Percentiles rank a stretch among this genome's conserved stretches.
These are phyloP conservation scores for Lactifluus pinguis DNA, from an alignment of 768 basidiomycete genomes.

Conservation along the genomic window DNA sequence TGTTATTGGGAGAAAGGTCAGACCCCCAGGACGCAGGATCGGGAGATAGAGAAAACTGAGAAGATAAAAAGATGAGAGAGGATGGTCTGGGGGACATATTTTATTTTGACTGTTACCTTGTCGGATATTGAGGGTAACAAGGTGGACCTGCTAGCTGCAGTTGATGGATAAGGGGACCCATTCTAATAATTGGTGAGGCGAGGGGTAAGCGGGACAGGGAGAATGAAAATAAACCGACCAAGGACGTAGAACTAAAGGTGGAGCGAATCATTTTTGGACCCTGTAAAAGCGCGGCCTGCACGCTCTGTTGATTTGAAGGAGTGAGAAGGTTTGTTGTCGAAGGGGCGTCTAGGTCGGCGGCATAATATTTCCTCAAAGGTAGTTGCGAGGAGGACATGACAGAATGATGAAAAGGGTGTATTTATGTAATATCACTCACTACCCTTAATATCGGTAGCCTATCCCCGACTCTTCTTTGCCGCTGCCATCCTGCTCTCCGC, in stretches of 20 bases:
- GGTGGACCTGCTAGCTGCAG: neutral
- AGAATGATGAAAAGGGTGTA: neutral
- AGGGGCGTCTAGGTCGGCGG: slow-evolving; percentile 35
- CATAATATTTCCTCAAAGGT: slow-evolving; percentile 30
- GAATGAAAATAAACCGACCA: slow-evolving; percentile 28
- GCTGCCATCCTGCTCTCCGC: neutral
- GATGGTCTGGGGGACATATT: neutral
- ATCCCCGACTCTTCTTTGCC: neutral
- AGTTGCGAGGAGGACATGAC: slow-evolving; percentile 20
- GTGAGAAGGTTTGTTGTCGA: slow-evolving; percentile 47
- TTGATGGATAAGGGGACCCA: slow-evolving; percentile 19
- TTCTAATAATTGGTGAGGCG: slow-evolving; percentile 15
- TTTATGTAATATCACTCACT: too few species aligned
- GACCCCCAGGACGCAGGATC: slow-evolving; percentile 28
- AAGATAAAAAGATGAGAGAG: neutral
- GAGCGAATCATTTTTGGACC: slow-evolving; percentile 31
- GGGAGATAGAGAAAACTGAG: slow-evolving; percentile 22
- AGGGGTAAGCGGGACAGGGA: neutral
- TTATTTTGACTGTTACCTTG: slow-evolving; percentile 19
- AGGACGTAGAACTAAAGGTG: slow-evolving; percentile 32
- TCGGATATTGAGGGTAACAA: slow-evolving; percentile 23
- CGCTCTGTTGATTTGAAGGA: slow-evolving; percentile 25
- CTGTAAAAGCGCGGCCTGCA: slow-evolving; percentile 38
- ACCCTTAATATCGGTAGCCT: too few species aligned
- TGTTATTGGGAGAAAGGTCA: slow-evolving; percentile 14